phyloP scores from a whole-genome alignment of 805 yeast genomes.

The Schwanniomyces pseudopolymorphus region DNA sequence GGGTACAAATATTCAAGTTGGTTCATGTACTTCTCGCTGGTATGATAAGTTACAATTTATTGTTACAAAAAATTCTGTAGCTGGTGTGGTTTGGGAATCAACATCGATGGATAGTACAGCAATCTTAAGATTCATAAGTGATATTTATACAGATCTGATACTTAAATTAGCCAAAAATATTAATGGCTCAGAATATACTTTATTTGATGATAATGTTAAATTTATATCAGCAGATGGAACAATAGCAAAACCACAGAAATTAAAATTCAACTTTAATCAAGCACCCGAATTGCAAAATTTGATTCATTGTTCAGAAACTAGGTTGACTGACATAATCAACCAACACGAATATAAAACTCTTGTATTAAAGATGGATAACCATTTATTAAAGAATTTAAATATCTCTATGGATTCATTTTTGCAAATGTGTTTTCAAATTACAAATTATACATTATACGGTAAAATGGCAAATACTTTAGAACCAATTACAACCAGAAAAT shows the following conservation, averaged over 20 bases:
- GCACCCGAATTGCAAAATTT: slow-evolving; percentile 49
- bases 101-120: slow-evolving; percentile 60
- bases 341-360: slow-evolving; percentile 56
- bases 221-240: slow-evolving; percentile 39
- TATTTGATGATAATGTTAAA: slow-evolving; percentile 41
- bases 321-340: slow-evolving; percentile 55
- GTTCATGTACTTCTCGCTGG: slow-evolving; percentile 60
- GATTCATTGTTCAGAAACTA: slow-evolving; percentile 56
- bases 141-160: slow-evolving; percentile 57
- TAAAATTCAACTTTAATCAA: slow-evolving; percentile 30
- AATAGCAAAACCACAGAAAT: slow-evolving; percentile 35
- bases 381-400: slow-evolving; percentile 38
- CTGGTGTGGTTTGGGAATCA: slow-evolving; percentile 61
- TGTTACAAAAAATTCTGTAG: slow-evolving; percentile 54
- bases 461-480: slow-evolving; percentile 49
- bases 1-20: slow-evolving; percentile 49
- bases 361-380: slow-evolving; percentile 33
- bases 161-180: slow-evolving; percentile 57
- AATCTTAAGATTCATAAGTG: slow-evolving; percentile 55
- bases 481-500: slow-evolving; percentile 66
- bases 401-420: slow-evolving; percentile 51
- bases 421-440: slow-evolving; percentile 52
- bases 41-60: slow-evolving; percentile 58
- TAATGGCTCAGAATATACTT: slow-evolving; percentile 55
- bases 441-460: slow-evolving; percentile 57